Conservation (phyloP, 352 stramenopile genomes). For the Phytophthora rubi region DNA sequence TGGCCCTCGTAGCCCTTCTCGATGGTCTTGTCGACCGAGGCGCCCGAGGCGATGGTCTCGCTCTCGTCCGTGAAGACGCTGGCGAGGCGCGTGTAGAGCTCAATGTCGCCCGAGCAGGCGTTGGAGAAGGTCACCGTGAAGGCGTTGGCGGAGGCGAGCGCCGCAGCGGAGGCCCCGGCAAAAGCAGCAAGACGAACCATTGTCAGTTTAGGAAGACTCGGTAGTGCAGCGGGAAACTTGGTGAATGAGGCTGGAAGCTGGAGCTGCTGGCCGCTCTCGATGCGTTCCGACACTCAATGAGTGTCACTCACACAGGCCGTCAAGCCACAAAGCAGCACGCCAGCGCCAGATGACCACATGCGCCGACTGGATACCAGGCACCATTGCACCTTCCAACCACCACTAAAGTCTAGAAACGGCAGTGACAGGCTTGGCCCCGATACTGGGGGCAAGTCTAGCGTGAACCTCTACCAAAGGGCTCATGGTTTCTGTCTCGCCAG, state of each 20-base stretch:
- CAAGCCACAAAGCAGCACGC: constrained; percentile 21
- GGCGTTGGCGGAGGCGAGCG: constrained; percentile 34
- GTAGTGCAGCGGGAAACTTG: constrained; percentile 25
- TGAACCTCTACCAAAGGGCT: constrained; percentile 5
- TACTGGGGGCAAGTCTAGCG: constrained; percentile 19
- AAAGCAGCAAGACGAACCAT: constrained; percentile 43
- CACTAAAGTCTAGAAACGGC: constrained; percentile 29
- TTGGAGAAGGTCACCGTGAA: constrained; percentile 76
- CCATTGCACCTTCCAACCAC: constrained; percentile 16
- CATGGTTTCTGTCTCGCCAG: constrained; percentile 29
- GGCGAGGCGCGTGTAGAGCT: constrained; percentile 63
- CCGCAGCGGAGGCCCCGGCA: constrained; percentile 23
- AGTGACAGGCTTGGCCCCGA: constrained; percentile 16
- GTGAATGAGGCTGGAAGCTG: constrained; percentile 24
- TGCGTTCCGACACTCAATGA: constrained; percentile 1
- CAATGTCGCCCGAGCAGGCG: constrained; percentile 52
- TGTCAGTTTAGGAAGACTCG: background rate
- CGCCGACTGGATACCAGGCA: constrained; percentile 35
- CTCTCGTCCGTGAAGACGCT: constrained; percentile 56
- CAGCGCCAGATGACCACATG: constrained; percentile 30
- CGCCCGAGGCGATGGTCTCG: constrained; percentile 48
- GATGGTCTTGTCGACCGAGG: constrained; percentile 46
- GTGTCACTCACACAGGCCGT: background rate
- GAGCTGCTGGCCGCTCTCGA: constrained; percentile 2
- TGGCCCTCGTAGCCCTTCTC: constrained; percentile 71